Evolutionary conservation across 257 asterid species (phyloP).

Genomic region (Solanum gandarillasii): DNA sequence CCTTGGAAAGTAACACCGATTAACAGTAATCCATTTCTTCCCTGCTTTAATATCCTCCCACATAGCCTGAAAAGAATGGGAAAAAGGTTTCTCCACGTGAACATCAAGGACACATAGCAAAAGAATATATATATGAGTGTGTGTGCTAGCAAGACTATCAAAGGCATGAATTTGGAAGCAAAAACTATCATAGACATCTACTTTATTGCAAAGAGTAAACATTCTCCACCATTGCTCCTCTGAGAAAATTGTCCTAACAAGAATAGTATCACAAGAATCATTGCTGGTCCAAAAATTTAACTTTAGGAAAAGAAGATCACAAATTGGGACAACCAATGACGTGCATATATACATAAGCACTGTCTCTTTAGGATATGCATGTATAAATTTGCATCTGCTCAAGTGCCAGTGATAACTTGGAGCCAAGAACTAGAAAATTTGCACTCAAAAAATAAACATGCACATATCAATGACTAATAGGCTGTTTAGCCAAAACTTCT

Average conservation of each 20-base stretch:
- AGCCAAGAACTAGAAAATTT: not conserved
- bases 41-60: constrained; percentile 75
- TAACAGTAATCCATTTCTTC: constrained; percentile 61
- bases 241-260: not conserved
- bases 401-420: not conserved
- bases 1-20: constrained; percentile 75
- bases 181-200: not conserved
- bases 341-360: not conserved
- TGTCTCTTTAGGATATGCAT: not conserved
- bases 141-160: not conserved
- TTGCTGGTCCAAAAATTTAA: not conserved
- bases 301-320: not conserved
- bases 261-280: not conserved
- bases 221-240: not conserved
- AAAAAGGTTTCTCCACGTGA: not conserved
- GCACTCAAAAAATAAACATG: not conserved
- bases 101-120: not conserved
- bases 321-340: not conserved
- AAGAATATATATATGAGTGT: not conserved
- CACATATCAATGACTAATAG: not conserved
- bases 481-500: not conserved
- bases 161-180: not conserved
- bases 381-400: not conserved
- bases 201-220: not conserved
- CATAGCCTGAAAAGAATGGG: constrained; percentile 44